Evolutionary conservation across 768 basidiomycete genomes (phyloP), one percentile per base, ranked within the genome.

Genomic region (Amyloporia xantha): DNA sequence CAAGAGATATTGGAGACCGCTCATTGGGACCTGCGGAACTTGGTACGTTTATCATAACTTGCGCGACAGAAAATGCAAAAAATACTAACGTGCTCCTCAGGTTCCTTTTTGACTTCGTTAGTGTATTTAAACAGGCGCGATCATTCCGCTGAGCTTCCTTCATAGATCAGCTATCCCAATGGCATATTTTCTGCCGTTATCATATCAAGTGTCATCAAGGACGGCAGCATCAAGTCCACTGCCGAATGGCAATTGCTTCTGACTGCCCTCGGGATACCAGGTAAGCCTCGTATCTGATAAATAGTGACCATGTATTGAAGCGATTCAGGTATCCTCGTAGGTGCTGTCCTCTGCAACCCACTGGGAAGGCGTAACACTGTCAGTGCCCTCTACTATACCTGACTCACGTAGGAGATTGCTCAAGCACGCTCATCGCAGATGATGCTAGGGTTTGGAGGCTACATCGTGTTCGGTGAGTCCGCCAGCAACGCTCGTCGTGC

Each of bases 11-110:
- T 87, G 86, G 85, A 76, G 66, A 52, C 43, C 78, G 5, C 65
- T 90, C 17, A 77, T 85, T 45, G 86, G 86, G 9, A 89, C 84
- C 4, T 80, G 77, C 50, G 84, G 83, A 15, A 81, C 84, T 38
- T 88, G 85, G 85, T 81, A 42, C 44, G 68, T 54, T 24, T 44
- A 47, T 57, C 30, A 5, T 44, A 23, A 37, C 12, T 5, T 25
- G 15, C 48, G 56, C 35, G 21, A 24, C 26, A 27, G 10, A 7
- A 15, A 7, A 12, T 23, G 41, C 13, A 10, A 1, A 9, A 33
- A 7, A 33, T 25, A 41, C 25, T 59, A 40, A 33, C n/a, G 10
- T n/a, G 33, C 23, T 20, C 23, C 39, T 21, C 23, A 81, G 80
- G 81, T 83, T 82, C 65, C 69, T 84, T 36, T 85, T 86, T 56